Percentiles rank a stretch among this genome's conserved stretches.
phyloP scores from a whole-genome alignment of 1,139 yeast species.

The Sugiyamaella sp. region DNA sequence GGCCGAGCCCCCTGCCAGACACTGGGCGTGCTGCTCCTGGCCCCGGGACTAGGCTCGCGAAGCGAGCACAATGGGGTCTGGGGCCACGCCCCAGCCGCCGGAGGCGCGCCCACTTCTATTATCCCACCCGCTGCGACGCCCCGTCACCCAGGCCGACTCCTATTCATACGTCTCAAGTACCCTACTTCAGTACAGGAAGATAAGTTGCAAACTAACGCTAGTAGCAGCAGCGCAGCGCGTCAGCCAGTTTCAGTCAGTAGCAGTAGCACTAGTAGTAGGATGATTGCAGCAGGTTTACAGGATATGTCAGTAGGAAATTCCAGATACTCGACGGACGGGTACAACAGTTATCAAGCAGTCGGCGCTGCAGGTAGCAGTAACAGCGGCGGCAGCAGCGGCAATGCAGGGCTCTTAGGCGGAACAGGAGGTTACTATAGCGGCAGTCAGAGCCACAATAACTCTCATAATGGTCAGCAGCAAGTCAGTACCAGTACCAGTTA shows the following conservation, averaged over 20 bases:
- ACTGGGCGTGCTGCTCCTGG: no score
- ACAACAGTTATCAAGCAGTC: background rate
- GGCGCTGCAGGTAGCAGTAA: background rate
- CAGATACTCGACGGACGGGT: background rate
- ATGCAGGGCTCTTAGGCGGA: background rate
- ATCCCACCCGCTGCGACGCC: background rate
- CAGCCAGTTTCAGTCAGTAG: background rate
- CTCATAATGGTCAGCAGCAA: background rate
- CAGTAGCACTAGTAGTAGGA: background rate
- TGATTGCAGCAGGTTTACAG: background rate
- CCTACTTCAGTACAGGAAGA: no score
- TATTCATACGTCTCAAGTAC: background rate
- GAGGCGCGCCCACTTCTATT: background rate
- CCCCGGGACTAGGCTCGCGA: no score
- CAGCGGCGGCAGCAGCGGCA: background rate
- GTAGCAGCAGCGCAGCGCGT: background rate
- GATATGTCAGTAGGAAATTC: background rate
- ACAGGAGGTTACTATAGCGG: background rate
- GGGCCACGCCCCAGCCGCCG: slow-evolving; percentile 3
- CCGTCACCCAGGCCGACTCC: background rate
- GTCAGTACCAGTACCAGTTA: slow-evolving; percentile 12
- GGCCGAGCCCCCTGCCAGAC: no score
- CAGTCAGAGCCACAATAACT: background rate
- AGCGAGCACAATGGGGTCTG: no score
- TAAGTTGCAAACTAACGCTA: background rate